Base-by-base conservation (phyloP, 768 basidiomycete genomes). In the Leccinum longicurvipes region DNA sequence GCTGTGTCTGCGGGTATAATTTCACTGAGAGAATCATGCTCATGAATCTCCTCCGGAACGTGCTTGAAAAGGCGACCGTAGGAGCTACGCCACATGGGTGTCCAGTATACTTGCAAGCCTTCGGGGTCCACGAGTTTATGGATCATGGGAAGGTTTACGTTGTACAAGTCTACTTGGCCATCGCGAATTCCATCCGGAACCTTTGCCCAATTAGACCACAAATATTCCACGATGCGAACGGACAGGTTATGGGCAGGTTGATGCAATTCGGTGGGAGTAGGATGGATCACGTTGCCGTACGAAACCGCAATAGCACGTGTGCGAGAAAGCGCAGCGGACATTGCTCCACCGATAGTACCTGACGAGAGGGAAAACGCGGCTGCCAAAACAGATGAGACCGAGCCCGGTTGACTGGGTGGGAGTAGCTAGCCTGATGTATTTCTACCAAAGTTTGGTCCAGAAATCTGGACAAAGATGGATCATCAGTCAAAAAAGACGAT, bases 281-380 rank as follows among this genome's bases (percentile, higher is more conserved):
- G 89, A 64, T 83, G 79, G 45, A 79, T 67, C 50, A 95, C 82
- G 15, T 80, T 89, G 32, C 93, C 93, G 67, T 97, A 96, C 0
- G 92, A 95, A 34, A 98, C 66, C 1, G 95, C 94, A 55, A 97
- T 88, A 41, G 91, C 83, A 36, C 91, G 87, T 27, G 76, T 78
- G 55, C 77, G 77, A 24, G 87, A 85, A 44, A 93, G 77, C 23
- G 83, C 82, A 21, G 87, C 86, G 25, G 89, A 89, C 70, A 98
- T 76, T 15, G 95, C 89, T 3, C 93, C 94, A 36, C 95, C 95
- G 59, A 98, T 79, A 2, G 95, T 98, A 2, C 95, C 95, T 27
- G 91, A 94, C 1, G 93, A 93, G 42, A 98, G 79, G 3, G 89
- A 80, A 69, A 94, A 93, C 1, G 93, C 93, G 34, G 91, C 90